Evolutionary conservation across 2,329 filamentous ascomycete genomes (phyloP).

Genomic region (Pyrenophora teres): DNA sequence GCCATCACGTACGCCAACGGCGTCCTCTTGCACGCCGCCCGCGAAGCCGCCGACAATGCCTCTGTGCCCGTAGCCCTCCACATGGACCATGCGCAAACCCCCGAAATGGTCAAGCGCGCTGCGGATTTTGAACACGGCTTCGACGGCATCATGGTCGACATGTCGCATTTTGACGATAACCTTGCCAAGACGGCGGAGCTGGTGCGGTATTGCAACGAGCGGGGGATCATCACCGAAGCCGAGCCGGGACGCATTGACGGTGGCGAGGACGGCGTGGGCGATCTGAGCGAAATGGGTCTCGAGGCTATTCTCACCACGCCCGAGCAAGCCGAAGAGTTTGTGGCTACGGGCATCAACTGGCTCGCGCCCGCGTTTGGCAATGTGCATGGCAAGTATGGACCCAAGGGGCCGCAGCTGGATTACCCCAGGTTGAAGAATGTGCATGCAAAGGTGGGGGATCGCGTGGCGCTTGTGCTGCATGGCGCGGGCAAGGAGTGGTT

Average conservation of each 20-base stretch:
- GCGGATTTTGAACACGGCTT: conserved; percentile 53
- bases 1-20: conserved; percentile 67
- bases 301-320: conserved; percentile 69
- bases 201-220: conserved; percentile 65
- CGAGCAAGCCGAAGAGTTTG: conserved; percentile 72
- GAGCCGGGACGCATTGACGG: conserved; percentile 74
- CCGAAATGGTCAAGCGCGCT: conserved; percentile 64
- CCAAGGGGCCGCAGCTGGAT: conserved; percentile 59
- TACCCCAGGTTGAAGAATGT: conserved; percentile 49
- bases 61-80: conserved; percentile 65
- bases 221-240: conserved; percentile 71
- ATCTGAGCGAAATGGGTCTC: conserved; percentile 61
- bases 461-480: conserved; percentile 61
- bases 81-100: conserved; percentile 69
- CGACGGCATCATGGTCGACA: conserved; percentile 62
- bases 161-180: conserved; percentile 75
- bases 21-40: conserved; percentile 52
- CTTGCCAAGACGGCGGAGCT: conserved; percentile 66
- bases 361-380: conserved; percentile 78
- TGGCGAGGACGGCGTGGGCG: conserved; percentile 74
- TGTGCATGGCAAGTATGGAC: conserved; percentile 74
- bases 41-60: conserved; percentile 48
- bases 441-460: conserved; percentile 54
- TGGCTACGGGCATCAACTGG: conserved; percentile 73
- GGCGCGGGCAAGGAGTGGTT: conserved; percentile 61